Conservation (phyloP, 2,329 filamentous ascomycete species). For the Stagonosporopsis vannaccii region DNA sequence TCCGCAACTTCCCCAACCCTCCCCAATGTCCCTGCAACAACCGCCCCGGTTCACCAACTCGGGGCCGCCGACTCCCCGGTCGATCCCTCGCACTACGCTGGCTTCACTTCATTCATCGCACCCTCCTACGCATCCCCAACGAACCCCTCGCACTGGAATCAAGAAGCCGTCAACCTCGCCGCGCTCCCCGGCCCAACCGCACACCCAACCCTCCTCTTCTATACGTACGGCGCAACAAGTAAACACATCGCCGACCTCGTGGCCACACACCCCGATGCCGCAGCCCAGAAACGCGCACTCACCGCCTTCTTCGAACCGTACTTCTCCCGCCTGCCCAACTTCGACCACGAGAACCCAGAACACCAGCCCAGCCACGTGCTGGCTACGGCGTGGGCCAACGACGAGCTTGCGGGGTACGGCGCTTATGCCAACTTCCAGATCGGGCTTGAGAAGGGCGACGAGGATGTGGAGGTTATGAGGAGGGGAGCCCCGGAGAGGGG, state of each 20-base stretch:
- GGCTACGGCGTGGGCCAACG: conserved; percentile 79
- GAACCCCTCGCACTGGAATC: conserved; percentile 72
- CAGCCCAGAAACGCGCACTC: conserved; percentile 60
- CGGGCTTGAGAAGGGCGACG: conserved; percentile 73
- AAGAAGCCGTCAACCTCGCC: conserved; percentile 79
- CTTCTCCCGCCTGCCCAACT: conserved; percentile 76
- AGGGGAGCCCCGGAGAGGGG: conserved; percentile 66
- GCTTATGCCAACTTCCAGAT: conserved; percentile 87
- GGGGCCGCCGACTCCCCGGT: conserved; percentile 34
- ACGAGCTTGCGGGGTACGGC: conserved; percentile 80
- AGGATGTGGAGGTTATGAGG: conserved; percentile 70
- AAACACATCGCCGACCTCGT: conserved; percentile 41
- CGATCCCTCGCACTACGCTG: conserved; percentile 57
- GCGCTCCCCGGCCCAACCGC: conserved; percentile 64
- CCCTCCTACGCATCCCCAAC: conserved; percentile 71
- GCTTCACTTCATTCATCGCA: conserved; percentile 78
- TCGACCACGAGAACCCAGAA: conserved; percentile 58
- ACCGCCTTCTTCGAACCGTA: conserved; percentile 78
- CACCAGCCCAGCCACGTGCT: conserved; percentile 71
- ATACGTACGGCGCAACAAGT: conserved; percentile 67
- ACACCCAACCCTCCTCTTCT: conserved; percentile 88
- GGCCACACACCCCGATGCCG: conserved; percentile 46
- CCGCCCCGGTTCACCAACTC: conserved; percentile 46
- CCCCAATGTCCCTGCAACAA: conserved; percentile 50
- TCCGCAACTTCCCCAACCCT: conserved; percentile 21